These are phyloP conservation scores for Thinopyrum elongatum DNA, from an alignment of 176 grass and related monocot genomes.

Conservation along the genomic window DNA sequence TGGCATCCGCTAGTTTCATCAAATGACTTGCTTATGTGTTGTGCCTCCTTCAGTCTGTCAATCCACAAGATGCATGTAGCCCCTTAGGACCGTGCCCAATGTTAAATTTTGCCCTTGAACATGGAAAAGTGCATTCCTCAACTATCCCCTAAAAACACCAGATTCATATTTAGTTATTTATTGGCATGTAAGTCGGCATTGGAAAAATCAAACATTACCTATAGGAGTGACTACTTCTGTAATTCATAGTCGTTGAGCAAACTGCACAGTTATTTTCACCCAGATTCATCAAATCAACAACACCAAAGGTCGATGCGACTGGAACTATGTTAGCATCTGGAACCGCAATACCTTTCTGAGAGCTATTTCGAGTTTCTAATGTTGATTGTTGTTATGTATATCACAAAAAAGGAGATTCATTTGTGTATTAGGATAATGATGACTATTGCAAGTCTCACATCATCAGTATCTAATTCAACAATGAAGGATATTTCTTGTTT, in stretches of 20 bases:
- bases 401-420: neutral
- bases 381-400: constrained; percentile 64
- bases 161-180: neutral
- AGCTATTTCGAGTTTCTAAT: constrained; percentile 82
- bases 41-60: constrained; percentile 66
- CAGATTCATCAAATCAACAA: constrained; percentile 82
- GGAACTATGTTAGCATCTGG: constrained; percentile 74
- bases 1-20: constrained; percentile 56
- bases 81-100: constrained; percentile 45
- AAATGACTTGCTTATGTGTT: constrained; percentile 78
- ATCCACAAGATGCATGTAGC: constrained; percentile 84
- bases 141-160: neutral
- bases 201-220: constrained; percentile 41
- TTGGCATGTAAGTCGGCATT: neutral
- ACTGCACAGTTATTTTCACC: constrained; percentile 83
- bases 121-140: constrained; percentile 47
- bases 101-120: constrained; percentile 67
- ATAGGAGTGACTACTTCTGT: constrained; percentile 90
- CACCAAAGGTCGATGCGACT: constrained; percentile 67
- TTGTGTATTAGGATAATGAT: neutral
- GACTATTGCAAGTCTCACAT: neutral
- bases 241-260: constrained; percentile 85
- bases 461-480: neutral
- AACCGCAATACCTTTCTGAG: constrained; percentile 71
- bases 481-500: constrained; percentile 92